Percentiles rank a stretch among this genome's conserved stretches.
Conservation (phyloP, 345 rosid species). For the Gossypium stocksii region DNA sequence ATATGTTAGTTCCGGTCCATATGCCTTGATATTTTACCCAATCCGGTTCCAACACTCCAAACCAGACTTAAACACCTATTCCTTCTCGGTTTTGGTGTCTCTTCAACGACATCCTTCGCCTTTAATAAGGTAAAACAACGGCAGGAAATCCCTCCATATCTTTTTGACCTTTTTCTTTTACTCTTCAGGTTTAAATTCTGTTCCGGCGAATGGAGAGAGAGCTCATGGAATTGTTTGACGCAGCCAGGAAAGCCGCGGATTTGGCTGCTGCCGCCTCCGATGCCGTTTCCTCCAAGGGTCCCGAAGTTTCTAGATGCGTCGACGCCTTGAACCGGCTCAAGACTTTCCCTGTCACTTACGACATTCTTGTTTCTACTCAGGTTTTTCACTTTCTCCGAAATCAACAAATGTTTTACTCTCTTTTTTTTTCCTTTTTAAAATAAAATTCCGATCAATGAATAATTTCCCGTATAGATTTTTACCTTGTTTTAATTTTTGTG, state of each 20-base stretch:
- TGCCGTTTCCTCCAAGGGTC: constrained; percentile 1
- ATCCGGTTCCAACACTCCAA: background rate
- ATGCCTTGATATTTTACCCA: background rate
- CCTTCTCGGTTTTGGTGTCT: background rate
- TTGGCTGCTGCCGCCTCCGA: background rate
- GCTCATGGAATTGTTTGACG: constrained; percentile 70
- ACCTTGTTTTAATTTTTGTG: background rate
- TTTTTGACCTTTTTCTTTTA: too few species aligned
- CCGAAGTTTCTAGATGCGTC: constrained; percentile 12
- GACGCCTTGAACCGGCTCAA: constrained; percentile 20
- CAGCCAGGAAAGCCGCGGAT: constrained; percentile 84
- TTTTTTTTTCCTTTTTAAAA: too few species aligned
- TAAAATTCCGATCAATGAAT: background rate
- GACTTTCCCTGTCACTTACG: constrained; percentile 13
- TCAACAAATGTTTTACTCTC: background rate
- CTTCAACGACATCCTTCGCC: background rate
- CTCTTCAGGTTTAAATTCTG: background rate
- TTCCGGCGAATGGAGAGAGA: constrained; percentile 60
- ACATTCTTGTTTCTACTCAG: constrained; percentile 13
- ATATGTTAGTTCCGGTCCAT: too few species aligned
- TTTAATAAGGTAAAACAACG: background rate
- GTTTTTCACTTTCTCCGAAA: background rate
- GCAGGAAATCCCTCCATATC: too few species aligned
- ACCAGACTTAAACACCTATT: background rate
- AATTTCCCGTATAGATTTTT: background rate